A percentile compares a stretch with the other conserved stretches of the same genome.
These are phyloP conservation scores for Paragyromitra xinjiangensis DNA, from an alignment of 495 filamentous ascomycete genomes.

Conservation along the genomic window DNA sequence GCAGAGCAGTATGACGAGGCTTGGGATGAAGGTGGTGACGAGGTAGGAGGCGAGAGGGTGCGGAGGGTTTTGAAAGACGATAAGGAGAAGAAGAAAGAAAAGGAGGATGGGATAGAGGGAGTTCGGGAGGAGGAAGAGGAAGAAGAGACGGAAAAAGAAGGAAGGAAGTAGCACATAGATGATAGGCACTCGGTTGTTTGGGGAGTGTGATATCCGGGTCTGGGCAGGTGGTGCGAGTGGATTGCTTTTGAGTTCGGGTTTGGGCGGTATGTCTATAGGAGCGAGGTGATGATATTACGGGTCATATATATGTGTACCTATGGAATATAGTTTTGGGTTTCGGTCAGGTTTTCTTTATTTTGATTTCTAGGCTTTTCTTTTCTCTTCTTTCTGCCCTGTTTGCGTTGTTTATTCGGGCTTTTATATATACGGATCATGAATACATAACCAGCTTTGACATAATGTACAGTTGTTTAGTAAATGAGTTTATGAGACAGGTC, in stretches of 20 bases:
- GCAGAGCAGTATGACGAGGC: slow-evolving; percentile 92
- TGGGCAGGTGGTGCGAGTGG: not conserved
- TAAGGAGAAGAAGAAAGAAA: slow-evolving; percentile 41
- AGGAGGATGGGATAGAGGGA: not conserved
- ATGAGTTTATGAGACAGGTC: not conserved
- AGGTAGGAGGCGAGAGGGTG: slow-evolving; percentile 75
- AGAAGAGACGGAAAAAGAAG: not conserved
- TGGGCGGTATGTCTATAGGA: not conserved
- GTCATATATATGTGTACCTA: slow-evolving; percentile 7
- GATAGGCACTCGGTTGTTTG: not conserved
- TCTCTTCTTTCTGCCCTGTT: not conserved
- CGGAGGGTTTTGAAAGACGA: slow-evolving; percentile 74
- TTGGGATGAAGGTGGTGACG: slow-evolving; percentile 83
- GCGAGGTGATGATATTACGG: not conserved
- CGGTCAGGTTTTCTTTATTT: not conserved
- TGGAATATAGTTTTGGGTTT: not conserved
- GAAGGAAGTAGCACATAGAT: not conserved
- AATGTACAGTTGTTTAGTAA: too few species aligned
- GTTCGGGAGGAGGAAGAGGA: not conserved
- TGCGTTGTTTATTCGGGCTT: not conserved
- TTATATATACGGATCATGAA: slow-evolving; percentile 12
- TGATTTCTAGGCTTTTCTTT: not conserved
- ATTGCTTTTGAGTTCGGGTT: slow-evolving; percentile 1
- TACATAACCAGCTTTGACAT: not conserved
- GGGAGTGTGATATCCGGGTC: not conserved